A percentile compares a stretch with the other conserved stretches of the same genome.
phyloP scores from a whole-genome alignment of 805 yeast species.

The Ogataea glucozyma region DNA sequence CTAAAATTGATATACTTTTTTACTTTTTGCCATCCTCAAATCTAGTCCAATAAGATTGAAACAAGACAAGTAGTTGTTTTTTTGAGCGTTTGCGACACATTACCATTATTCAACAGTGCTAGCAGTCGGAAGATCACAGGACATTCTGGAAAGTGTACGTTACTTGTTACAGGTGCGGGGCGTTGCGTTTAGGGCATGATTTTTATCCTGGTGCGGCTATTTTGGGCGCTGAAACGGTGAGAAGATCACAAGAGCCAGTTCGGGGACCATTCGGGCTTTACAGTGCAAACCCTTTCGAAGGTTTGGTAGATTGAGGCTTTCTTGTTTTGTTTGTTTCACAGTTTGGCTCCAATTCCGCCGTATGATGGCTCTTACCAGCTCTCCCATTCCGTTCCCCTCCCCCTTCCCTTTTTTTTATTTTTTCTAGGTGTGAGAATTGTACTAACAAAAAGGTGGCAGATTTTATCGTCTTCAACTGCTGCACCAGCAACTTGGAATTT shows the following conservation, averaged over 20 bases:
- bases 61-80: not conserved
- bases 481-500: not conserved
- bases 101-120: not conserved
- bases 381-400: too few species aligned
- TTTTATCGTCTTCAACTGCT: not conserved
- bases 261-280: too few species aligned
- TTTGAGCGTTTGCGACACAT: not conserved
- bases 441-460: constrained; percentile 4
- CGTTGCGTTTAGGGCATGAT: not conserved
- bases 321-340: too few species aligned
- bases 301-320: too few species aligned
- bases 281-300: too few species aligned
- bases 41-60: constrained; percentile 12
- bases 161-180: not conserved
- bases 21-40: constrained; percentile 21
- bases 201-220: constrained; percentile 3
- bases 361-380: too few species aligned
- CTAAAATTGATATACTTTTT: too few species aligned
- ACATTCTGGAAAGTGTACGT: constrained; percentile 6
- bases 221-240: constrained; percentile 4
- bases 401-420: not conserved
- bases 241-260: too few species aligned
- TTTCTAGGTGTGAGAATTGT: not conserved
- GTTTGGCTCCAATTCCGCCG: too few species aligned
- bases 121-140: constrained; percentile 3